Evolutionary conservation across 2,329 filamentous ascomycete genomes (phyloP), one percentile per base, ranked within the genome.

Genomic region (Conoideocrella luteorostrata): DNA sequence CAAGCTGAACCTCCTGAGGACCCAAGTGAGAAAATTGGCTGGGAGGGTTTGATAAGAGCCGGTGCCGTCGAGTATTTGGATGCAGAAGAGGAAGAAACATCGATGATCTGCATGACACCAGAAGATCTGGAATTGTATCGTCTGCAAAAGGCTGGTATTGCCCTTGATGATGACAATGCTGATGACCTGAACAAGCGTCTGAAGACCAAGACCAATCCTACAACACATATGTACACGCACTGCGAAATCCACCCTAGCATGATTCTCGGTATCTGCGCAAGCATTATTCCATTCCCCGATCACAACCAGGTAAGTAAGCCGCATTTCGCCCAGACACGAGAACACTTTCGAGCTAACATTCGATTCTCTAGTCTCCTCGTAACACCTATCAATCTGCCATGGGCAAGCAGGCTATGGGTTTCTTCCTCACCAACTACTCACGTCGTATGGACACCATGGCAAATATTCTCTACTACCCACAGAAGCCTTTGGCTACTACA

Each of bases 401-500:
- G 93, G 93, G 94, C 73, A 98, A 98, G 70, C 93, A 98, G 78
- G 93, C 93, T 50, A 98, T 98, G 94, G 93, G 94, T 61, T 90
- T 97, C 56, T 96, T 95, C 71, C 75, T 98, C 45, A 98, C 94
- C 11, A 98, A 98, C 63, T 98, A 95, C 65, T 84, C 88, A 32
- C 82, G 91, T 49, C 89, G 93, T 51, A 97, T 98, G 91, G 93
- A 98, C 61, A 98, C 93, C 4, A 98, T 98, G 93, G 86, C 91
- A 56, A 98, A 98, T 57, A 95, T 98, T 61, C 80, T 98, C 4
- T 98, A 98, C 68, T 98, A 98, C 58, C 93, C 93, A 1, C 93
- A 98, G 67, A 98, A 98, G 65, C 93, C 93, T 7, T 77, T 98
- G 41, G 93, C 89, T 1, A 97, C 91, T 2, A 98, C 93, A 15